Evolutionary conservation across 768 basidiomycete genomes (phyloP), one percentile per base, ranked within the genome.

Genomic region (Tricholoma sp.): DNA sequence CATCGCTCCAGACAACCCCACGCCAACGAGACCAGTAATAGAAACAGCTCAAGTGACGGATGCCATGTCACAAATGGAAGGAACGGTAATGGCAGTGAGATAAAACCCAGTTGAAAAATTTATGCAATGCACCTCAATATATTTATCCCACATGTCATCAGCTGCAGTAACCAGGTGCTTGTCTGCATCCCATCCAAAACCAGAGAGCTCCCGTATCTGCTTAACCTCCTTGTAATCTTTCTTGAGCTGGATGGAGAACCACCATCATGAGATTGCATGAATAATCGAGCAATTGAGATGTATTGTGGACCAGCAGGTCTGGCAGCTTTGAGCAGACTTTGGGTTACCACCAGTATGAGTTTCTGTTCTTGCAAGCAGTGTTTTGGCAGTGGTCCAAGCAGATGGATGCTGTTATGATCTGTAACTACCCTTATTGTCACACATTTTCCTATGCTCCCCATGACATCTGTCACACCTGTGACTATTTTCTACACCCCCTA

Each of bases 171-270:
- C 68, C 24, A 71, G 57, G 50, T 61, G 19, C 7, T 58, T 49
- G 0, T 39, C 57, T 12, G 66, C 62, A 61, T 71, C 61, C 69
- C 69, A 71, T 2, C 70, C 66, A 60, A 69, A 69, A 5, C 69
- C 69, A 31, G 66, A 70, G 5, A 53, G 57, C n/a, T 59, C 57
- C 41, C 66, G 37, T 12, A 67, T 54, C n/a, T 57, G 7, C n/a
- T 62, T 61, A 34, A 70, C 69, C 29, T 59, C 49, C 18, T 50
- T 35, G 39, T 63, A 67, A 4, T 65, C 59, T 27, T 63, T 64
- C 58, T 67, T 67, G 43, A 68, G 63, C 66, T 69, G 57, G 34
- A 57, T 67, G 56, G 29, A 57, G n/a, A n/a, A n/a, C n/a, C n/a
- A n/a, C n/a, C n/a, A n/a, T n/a, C 22, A 7, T 41, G 9, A 52